Percentiles rank a stretch among this genome's conserved stretches.
Evolutionary conservation across 495 filamentous ascomycete genomes (phyloP).

Genomic region (Aspergillus homomorphus): DNA sequence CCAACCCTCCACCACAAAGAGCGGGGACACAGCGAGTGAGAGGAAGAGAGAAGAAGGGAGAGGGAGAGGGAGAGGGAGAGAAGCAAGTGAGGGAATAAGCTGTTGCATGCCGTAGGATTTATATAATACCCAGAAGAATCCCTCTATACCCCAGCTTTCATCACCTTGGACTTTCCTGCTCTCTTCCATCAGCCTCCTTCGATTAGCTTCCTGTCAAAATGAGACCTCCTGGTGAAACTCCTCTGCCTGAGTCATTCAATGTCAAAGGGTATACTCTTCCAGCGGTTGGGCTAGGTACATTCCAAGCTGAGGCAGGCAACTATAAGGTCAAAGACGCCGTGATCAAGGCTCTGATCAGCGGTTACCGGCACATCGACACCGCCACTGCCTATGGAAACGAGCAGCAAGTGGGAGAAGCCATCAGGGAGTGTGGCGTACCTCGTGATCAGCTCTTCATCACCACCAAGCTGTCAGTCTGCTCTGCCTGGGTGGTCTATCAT

Average conservation of each 20-base stretch:
- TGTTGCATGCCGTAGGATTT: too few relatives aligned
- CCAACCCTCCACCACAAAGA: too few relatives aligned
- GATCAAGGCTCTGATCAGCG: slow-evolving; percentile 38
- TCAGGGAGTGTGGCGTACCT: slow-evolving; percentile 14
- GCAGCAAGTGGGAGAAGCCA: slow-evolving; percentile 11
- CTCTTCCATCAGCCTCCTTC: background rate
- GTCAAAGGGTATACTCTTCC: slow-evolving; percentile 41
- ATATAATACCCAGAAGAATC: too few relatives aligned
- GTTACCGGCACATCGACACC: slow-evolving; percentile 59
- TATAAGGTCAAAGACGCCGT: slow-evolving; percentile 38
- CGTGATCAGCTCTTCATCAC: slow-evolving; percentile 57
- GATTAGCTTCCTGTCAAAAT: background rate
- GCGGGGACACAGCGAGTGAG: too few relatives aligned
- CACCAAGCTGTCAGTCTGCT: slow-evolving; percentile 52
- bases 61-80: too few relatives aligned
- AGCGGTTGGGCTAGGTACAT: slow-evolving; percentile 40
- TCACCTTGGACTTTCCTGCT: background rate
- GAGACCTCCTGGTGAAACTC: background rate
- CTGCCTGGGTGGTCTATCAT: background rate
- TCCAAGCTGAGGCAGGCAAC: background rate
- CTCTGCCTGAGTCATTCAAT: background rate
- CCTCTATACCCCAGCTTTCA: too few relatives aligned
- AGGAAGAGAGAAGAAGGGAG: too few relatives aligned
- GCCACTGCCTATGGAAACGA: slow-evolving; percentile 30
- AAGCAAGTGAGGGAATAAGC: too few relatives aligned